phyloP scores from a whole-genome alignment of 1,284 basidiomycete genomes.

The Retiboletus fuscus region DNA sequence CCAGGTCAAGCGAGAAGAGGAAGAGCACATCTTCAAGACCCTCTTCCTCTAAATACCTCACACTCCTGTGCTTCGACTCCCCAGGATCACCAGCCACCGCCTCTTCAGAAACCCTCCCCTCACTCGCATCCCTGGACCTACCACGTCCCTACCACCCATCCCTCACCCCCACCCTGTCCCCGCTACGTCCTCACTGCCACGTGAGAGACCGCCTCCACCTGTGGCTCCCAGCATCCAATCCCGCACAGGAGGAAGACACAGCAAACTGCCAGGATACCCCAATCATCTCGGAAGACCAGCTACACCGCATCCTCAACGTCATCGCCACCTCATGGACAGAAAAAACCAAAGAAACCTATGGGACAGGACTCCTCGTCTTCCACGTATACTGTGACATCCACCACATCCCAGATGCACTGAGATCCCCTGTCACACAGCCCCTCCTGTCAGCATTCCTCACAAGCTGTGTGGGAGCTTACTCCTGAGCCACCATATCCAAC shows the following conservation, averaged over 20 bases:
- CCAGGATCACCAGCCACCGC: not conserved
- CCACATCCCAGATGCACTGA: slow-evolving; percentile 15
- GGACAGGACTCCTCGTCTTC: slow-evolving; percentile 43
- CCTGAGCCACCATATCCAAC: too few species aligned
- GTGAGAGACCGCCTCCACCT: not conserved
- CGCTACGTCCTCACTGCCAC: not conserved
- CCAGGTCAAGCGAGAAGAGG: too few species aligned
- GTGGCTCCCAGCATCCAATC: not conserved
- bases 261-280: too few species aligned
- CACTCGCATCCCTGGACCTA: too few species aligned
- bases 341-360: slow-evolving; percentile 43
- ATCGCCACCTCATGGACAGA: slow-evolving; percentile 31
- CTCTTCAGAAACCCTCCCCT: not conserved
- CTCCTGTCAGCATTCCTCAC: too few species aligned
- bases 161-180: not conserved
- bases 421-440: not conserved
- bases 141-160: not conserved
- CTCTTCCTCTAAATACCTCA: slow-evolving; percentile 1
- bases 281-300: slow-evolving; percentile 12
- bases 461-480: too few species aligned
- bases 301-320: slow-evolving; percentile 34
- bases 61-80: not conserved
- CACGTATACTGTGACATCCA: slow-evolving; percentile 49
- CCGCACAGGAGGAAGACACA: too few species aligned
- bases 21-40: not conserved